A percentile compares a stretch with the other conserved stretches of the same genome.
Evolutionary conservation across 345 rosid species (phyloP).

Genomic region (Laguncularia racemosa): DNA sequence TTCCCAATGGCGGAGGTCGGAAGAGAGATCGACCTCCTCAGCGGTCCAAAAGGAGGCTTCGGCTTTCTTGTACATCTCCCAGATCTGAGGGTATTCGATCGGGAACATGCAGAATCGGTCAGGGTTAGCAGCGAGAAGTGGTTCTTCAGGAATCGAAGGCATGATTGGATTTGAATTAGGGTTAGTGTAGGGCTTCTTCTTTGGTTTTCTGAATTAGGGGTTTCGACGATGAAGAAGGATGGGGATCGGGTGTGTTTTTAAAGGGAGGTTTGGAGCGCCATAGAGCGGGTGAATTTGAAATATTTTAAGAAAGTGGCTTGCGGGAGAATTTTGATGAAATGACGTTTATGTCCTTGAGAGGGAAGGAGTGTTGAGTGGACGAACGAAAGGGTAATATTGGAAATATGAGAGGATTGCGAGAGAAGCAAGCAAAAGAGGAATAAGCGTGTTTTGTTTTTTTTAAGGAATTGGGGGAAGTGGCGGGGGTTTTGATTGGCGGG

Average conservation of each 20-base stretch:
- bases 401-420: too few relatives aligned
- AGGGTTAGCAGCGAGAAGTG: slow-evolving; percentile 59
- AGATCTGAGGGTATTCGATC: slow-evolving; percentile 73
- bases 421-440: too few relatives aligned
- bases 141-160: slow-evolving; percentile 89
- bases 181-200: too few relatives aligned
- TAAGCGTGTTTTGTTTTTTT: too few relatives aligned
- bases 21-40: slow-evolving; percentile 91
- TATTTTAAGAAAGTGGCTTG: slow-evolving; percentile 20
- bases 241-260: background rate
- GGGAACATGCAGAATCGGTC: slow-evolving; percentile 97
- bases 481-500: too few relatives aligned
- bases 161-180: slow-evolving; percentile 18
- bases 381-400: too few relatives aligned
- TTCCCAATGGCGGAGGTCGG: slow-evolving; percentile 76
- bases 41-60: slow-evolving; percentile 99
- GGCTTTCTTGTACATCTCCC: slow-evolving; percentile 99
- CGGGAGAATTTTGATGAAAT: slow-evolving; percentile 2
- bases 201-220: too few relatives aligned
- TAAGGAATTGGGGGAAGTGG: too few relatives aligned
- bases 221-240: too few relatives aligned
- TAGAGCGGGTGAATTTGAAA: slow-evolving; percentile 13
- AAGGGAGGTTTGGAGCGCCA: background rate
- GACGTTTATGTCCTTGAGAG: too few relatives aligned
- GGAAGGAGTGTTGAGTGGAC: background rate